Evolutionary conservation across 805 yeast genomes (phyloP), one percentile per base, ranked within the genome.

Genomic region (Metschnikowia shivogae): DNA sequence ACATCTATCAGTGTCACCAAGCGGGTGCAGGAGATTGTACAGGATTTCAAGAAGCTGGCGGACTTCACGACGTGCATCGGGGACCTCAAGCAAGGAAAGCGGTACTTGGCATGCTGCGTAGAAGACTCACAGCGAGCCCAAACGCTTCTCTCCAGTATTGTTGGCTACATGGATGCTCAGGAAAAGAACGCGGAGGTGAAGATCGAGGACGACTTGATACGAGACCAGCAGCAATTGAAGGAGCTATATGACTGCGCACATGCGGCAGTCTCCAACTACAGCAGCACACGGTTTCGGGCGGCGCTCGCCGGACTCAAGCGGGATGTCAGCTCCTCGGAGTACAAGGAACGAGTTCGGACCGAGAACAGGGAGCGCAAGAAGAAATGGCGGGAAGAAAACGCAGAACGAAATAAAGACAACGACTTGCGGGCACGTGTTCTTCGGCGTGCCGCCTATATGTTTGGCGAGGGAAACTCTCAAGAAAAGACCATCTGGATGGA

Each of bases 371-470:
- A 81, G 43, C 70, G 96, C 17, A 88, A 88, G 67, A 82, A 85
- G 65, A 77, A 78, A 53, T 88, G 96, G 96, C 73, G 96, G 57
- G 90, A 81, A 52, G 82, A 79, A 24, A 89, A 92, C 59, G 76
- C 78, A 7, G 84, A 84, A 48, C 74, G 93, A 52, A 90, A 90
- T 63, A 84, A 87, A 67, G 96, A 89, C 61, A 84, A 88, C 56
- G 98, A 92, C 59, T 69, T 92, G 44, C 74, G 95, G 42, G 80
- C 86, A 0, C 72, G 98, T 44, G 82, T 92, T 17, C 74, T 78
- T 51, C 84, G 83, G 52, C 72, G 93, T 34, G 97, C 97, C 0
- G 70, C 67, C 32, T 66, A 64, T 14, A 65, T 84, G 53, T 89
- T 80, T 65, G 93, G 96, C 1, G 76, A 71, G 8, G 71, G 65